Base-by-base conservation (phyloP, 805 yeast species). In the Jamesozyma jinghongensis region DNA sequence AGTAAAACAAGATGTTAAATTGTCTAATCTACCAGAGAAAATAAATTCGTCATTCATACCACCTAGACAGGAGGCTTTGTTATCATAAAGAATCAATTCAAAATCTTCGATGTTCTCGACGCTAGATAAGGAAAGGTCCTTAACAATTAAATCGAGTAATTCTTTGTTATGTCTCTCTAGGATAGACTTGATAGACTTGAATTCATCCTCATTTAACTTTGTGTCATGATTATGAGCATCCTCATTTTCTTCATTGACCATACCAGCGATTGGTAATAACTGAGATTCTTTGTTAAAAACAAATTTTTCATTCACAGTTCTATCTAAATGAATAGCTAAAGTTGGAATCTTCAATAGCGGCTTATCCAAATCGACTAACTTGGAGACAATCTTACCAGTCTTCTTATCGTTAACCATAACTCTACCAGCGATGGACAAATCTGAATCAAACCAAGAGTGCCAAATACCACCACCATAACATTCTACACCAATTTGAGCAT, bases 381-480 rank as follows among this genome's bases (percentile, higher is more conserved):
- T 77, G 3, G 95, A 74, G 37, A 75, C 73, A 42, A 65, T 70
- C 40, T 71, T 67, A 7, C 75, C 81, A 18, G 56, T 30, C 4
- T 59, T 63, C 14, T 58, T 54, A 27, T 71, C 71, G 32, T 65
- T 70, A 14, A 85, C 81, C 57, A 80, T 80, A 1, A 90, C 95
- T 50, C 97, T 71, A 13, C 98, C 98, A 7, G 97, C 97, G 44
- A 87, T 67, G 30, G 90, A 73, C 51, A 92, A 71, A 60, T 90
- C 97, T 44, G 97, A 77, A 61, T 90, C 98, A 56, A 92, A 90
- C 97, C 97, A 90, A 4, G 95, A 77, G 58, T 85, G 96, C 78
- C 97, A 92, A 41, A 88, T 79, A 38, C 95, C 92, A 28, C 97
- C 97, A 42, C 98, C 97, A 56, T 90, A 90, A 37, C 81, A 75